Evolutionary conservation across 805 yeast genomes (phyloP).

Genomic region (Lachancea meyersii): DNA sequence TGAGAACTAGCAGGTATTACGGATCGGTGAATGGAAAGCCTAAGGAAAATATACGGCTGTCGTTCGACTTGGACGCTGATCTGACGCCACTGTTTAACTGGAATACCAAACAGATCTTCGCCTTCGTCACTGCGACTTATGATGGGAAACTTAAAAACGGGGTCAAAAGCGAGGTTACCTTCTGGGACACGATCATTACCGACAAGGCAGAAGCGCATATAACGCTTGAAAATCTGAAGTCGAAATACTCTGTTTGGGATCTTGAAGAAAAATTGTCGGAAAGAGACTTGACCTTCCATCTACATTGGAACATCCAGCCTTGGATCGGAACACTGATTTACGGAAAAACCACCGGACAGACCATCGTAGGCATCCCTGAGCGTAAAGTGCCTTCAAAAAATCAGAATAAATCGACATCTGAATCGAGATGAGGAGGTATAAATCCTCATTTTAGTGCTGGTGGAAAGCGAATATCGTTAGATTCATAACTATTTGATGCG

Average conservation of each 20-base stretch:
- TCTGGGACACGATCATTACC: slow-evolving; percentile 84
- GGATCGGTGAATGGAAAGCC: slow-evolving; percentile 64
- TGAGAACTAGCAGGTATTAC: slow-evolving; percentile 52
- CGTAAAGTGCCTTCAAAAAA: background rate
- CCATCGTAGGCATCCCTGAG: slow-evolving; percentile 5
- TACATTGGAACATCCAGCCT: slow-evolving; percentile 94
- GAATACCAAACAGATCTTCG: slow-evolving; percentile 96
- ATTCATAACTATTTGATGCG: slow-evolving; percentile 2
- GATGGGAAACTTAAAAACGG: slow-evolving; percentile 38
- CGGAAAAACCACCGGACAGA: slow-evolving; percentile 46
- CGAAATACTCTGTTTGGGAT: slow-evolving; percentile 88
- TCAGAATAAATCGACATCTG: background rate
- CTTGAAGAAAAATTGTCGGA: slow-evolving; percentile 50
- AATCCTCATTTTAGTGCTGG: background rate
- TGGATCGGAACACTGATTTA: slow-evolving; percentile 71
- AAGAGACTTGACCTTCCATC: slow-evolving; percentile 58
- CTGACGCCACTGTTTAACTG: slow-evolving; percentile 80
- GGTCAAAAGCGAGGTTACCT: slow-evolving; percentile 61
- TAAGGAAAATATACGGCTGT: slow-evolving; percentile 68
- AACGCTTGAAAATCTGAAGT: slow-evolving; percentile 44
- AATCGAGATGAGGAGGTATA: background rate
- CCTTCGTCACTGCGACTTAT: slow-evolving; percentile 83
- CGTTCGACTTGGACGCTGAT: slow-evolving; percentile 71
- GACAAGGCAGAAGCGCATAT: slow-evolving; percentile 53
- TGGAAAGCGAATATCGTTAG: slow-evolving; percentile 1